Evolutionary conservation across 2,329 filamentous ascomycete genomes (phyloP), one percentile per base, ranked within the genome.

Genomic region (Pestalotiopsis sp.): DNA sequence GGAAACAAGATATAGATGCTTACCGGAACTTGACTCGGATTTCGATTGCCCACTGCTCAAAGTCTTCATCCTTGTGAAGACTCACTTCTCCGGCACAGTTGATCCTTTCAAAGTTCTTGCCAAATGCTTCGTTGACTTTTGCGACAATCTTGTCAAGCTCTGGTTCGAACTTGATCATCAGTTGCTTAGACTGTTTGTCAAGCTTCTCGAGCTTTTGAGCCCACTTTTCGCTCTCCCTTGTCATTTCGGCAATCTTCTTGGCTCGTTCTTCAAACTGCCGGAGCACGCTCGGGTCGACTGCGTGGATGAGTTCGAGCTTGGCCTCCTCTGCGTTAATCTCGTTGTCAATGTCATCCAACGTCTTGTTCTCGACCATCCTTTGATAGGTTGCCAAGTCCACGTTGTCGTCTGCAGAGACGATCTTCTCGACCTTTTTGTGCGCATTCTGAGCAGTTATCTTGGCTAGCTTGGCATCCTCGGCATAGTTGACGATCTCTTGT

Each of bases 21-120:
- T 86, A 93, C 91, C 95, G 91, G 83, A 99, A 99, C 78, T 95
- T 97, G 78, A 99, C 96, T 79, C 92, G 91, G 78, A 99, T 97
- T 78, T 97, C 91, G 70, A 99, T 91, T 1, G 93, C 91, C 96
- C 96, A 99, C 70, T 92, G 89, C 68, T 97, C 93, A 81, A 98
- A 99, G 77, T 98, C 94, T 25, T 94, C 92, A 73, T 94, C 93
- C 79, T 98, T 98, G 84, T 95, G 88, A 4, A 99, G 86, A 70
- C 87, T 87, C 4, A 99, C 94, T 80, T 98, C 93, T 45, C 96
- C 96, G 4, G 95, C 95, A 79, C 96, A 98, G 72, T 91, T 94
- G 77, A 99, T 98, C 78, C 95, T 92, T 75, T 93, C 90, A 79
- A 99, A 98, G 76, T 97, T 98, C 79, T 95, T 92, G 5, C 92